Evolutionary conservation across 1,139 yeast genomes (phyloP).

Genomic region (Oligophagozyma castellii): DNA sequence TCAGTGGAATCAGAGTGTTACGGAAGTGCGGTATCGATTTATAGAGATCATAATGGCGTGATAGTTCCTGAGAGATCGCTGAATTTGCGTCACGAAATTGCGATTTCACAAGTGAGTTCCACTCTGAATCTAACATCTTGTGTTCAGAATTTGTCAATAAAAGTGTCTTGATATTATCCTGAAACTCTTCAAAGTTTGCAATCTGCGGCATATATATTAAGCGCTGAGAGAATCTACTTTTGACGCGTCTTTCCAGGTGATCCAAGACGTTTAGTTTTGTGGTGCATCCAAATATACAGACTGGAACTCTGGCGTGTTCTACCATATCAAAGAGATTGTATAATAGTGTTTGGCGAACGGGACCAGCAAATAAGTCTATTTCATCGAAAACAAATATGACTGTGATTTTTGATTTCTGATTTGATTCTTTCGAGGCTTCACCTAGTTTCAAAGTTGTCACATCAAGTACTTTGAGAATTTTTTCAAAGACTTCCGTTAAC

Average conservation of each 20-base stretch:
- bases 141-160: slow-evolving; percentile 5
- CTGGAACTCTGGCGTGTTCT: slow-evolving; percentile 61
- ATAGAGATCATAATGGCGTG: slow-evolving; percentile 42
- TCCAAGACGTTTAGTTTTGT: slow-evolving; percentile 67
- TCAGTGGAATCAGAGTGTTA: slow-evolving; percentile 37
- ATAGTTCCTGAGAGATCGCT: slow-evolving; percentile 26
- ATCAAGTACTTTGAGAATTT: slow-evolving; percentile 34
- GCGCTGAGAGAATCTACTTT: slow-evolving; percentile 79
- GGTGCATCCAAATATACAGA: slow-evolving; percentile 72
- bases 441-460: slow-evolving; percentile 8
- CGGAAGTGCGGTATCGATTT: slow-evolving; percentile 47
- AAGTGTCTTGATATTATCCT: slow-evolving; percentile 18
- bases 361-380: slow-evolving; percentile 63
- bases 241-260: slow-evolving; percentile 76
- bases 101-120: slow-evolving; percentile 38
- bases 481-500: slow-evolving; percentile 39
- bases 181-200: slow-evolving; percentile 31
- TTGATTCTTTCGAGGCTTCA: not conserved
- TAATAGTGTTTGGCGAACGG: slow-evolving; percentile 63
- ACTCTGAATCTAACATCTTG: slow-evolving; percentile 23
- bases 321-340: slow-evolving; percentile 81
- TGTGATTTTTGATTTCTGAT: slow-evolving; percentile 30
- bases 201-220: slow-evolving; percentile 48
- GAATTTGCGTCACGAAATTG: slow-evolving; percentile 21
- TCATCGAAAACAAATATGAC: slow-evolving; percentile 75